Evolutionary conservation across 768 basidiomycete species (phyloP).

Genomic region (Macrolepiota fuliginosa): DNA sequence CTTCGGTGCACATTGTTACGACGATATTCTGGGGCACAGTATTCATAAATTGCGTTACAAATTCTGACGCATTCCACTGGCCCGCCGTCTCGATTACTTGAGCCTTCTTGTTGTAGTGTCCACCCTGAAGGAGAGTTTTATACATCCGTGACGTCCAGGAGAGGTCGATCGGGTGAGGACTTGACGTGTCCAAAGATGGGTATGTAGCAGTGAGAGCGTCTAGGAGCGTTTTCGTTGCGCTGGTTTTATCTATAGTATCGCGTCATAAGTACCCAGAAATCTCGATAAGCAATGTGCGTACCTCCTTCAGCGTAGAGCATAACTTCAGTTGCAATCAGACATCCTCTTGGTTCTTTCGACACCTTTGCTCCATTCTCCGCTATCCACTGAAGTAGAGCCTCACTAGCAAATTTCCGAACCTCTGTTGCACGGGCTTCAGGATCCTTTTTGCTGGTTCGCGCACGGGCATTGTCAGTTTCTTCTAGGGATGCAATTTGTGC

Average conservation of each 20-base stretch:
- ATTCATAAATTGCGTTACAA: conserved; percentile 58
- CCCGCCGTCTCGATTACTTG: conserved; percentile 44
- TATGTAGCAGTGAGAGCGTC: conserved; percentile 53
- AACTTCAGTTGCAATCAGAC: conserved; percentile 74
- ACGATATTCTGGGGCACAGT: conserved; percentile 50
- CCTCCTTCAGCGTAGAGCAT: conserved; percentile 87
- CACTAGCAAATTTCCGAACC: conserved; percentile 70
- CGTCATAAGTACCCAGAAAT: not conserved
- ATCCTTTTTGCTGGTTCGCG: conserved; percentile 85
- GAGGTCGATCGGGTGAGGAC: conserved; percentile 73
- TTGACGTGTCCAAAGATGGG: conserved; percentile 46
- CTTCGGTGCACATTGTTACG: conserved; percentile 53
- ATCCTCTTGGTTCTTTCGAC: conserved; percentile 75
- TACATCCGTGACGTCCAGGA: conserved; percentile 82
- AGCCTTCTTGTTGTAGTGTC: conserved; percentile 73
- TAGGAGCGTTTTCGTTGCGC: conserved; percentile 60
- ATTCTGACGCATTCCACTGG: conserved; percentile 54
- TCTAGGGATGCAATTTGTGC: conserved; percentile 69
- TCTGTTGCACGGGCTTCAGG: conserved; percentile 60
- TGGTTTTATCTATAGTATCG: conserved; percentile 60
- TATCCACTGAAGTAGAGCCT: conserved; percentile 70
- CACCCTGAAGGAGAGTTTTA: conserved; percentile 89
- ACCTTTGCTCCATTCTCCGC: conserved; percentile 57
- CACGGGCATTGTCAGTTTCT: conserved; percentile 67
- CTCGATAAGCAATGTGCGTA: conserved; percentile 30